Base-by-base conservation (phyloP, 495 filamentous ascomycete genomes). In the Wilcoxina mikolae region DNA sequence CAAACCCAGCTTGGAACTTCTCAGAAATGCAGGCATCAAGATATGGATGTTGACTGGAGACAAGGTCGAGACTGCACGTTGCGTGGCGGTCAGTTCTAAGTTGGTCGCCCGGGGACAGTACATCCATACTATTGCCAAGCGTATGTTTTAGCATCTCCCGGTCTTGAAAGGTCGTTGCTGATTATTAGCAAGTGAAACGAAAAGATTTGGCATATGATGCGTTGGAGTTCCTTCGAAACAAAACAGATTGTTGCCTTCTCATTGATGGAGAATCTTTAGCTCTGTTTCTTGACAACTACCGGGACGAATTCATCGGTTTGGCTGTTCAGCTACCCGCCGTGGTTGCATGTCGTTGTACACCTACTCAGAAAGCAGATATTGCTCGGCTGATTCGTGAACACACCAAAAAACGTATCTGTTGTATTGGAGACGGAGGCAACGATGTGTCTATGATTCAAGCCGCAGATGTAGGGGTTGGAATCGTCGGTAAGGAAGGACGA, bases 1-100 rank as follows among this genome's bases (percentile, higher is more conserved):
- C 64, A 96, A 95, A 64, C 83, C 89, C 2, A 90, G 85, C 0
- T 76, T 99, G 4, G 93, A 99, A 64, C 75, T 96, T 12, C 79
- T 99, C 41, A 84, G 93, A 56, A 96, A 99, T 66, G 93, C 93
- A 7, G 93, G 93, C n/a, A 86, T 99, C 65, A 95, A 94, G 70
- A 95, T 96, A 53, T 99, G 93, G 93, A 99, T 99, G 93, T 72
- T 99, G 61, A 99, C 93, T 0, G 93, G 93, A 27, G 93, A 99
- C 73, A 99, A 99, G 69, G 87, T 95, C 1, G 93, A 99, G 68
- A 99, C 93, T 25, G 93, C 93, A 11, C 81, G 90, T 27, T 99
- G 93, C 68, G 90, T 99, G 5, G 93, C 93, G 15, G 85, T 99
- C 28, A 87, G 81, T 60, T 83, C 89, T 18, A 95, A 95, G 69